Evolutionary conservation across 2,329 filamentous ascomycete species (phyloP).

Genomic region (Diaporthe velutina): DNA sequence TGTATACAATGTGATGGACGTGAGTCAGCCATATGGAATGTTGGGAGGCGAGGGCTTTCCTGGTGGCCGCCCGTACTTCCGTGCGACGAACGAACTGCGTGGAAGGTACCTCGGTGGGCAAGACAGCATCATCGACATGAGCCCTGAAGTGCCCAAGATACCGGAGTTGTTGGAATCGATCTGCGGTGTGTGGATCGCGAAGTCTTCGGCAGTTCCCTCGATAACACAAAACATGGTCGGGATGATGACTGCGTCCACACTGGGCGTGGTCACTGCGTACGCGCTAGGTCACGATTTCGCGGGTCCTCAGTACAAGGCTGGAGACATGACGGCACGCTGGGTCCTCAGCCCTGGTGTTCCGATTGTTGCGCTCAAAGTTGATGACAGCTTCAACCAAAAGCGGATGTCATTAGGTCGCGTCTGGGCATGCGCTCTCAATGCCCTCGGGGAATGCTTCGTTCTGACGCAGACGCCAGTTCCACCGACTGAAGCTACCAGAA

Average conservation of each 20-base stretch:
- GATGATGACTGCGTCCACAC: constrained; percentile 85
- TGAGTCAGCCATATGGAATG: constrained; percentile 87
- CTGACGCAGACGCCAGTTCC: constrained; percentile 78
- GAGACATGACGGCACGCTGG: constrained; percentile 90
- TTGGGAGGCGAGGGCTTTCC: constrained; percentile 89
- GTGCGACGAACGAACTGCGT: constrained; percentile 78
- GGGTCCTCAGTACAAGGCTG: constrained; percentile 74
- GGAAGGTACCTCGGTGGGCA: constrained; percentile 77
- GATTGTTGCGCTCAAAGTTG: constrained; percentile 85
- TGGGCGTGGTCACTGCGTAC: constrained; percentile 86
- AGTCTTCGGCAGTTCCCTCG: constrained; percentile 78
- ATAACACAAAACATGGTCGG: constrained; percentile 84
- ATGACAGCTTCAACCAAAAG: constrained; percentile 82
- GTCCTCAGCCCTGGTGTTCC: constrained; percentile 92
- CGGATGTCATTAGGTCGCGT: constrained; percentile 78
- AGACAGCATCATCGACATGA: constrained; percentile 71
- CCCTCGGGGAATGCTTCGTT: constrained; percentile 91
- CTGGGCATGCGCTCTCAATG: constrained; percentile 95
- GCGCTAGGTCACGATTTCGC: constrained; percentile 73
- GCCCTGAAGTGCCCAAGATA: constrained; percentile 82
- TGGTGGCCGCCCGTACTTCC: constrained; percentile 84
- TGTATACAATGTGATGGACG: constrained; percentile 88
- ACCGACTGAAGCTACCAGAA: constrained; percentile 60
- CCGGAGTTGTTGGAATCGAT: constrained; percentile 78
- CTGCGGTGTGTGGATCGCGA: constrained; percentile 90